Base-by-base conservation (phyloP, 345 rosid species). In the Salix arbutifolia region DNA sequence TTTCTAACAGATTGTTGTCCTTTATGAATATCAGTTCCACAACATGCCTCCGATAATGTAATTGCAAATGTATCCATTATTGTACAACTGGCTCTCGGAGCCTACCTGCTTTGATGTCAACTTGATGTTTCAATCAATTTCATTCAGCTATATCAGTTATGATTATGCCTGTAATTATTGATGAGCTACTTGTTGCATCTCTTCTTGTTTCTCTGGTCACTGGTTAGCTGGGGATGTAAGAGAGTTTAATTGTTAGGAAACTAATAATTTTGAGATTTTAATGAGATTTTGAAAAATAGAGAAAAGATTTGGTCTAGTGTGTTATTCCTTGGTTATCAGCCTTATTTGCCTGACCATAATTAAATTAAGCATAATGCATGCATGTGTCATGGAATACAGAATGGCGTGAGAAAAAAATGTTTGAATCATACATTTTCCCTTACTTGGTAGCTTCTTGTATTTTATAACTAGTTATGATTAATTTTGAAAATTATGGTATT, bases 401-500 rank as follows among this genome's bases (percentile, higher is more conserved):
- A n/a, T 9, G 33, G 26, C 11, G 0, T 4, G 2, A 10, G 13
- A n/a, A 26, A 25, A 25, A 1, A 3, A 25, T 62, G 31, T 18
- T 18, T 17, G 56, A 18, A 18, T 18, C 56, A 50, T 50, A 8
- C n/a, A 50, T 50, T 18, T 18, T 50, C 17, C 56, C 18, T 50
- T 18, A 13, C 17, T 25, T 61, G 33, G 25, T 61, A 61, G 66
- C 66, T 61, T 61, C 26, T 28, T 23, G 5, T 61, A 10, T 25
- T 44, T 12, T 16, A 12, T 2, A 10, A 44, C 48, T 12, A 44
- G 48, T 44, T 44, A 14, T 44, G 6, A n/a, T 25, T 25, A 61
- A 28, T 70, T 74, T 68, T 73, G 25, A 6, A 74, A 67, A 72
- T 68, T 9, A n/a, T 67, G 40, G 48, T 70, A 6, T 40, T 31